phyloP scores from a whole-genome alignment of 23 red algal species.

The Rhodosorus marinus region DNA sequence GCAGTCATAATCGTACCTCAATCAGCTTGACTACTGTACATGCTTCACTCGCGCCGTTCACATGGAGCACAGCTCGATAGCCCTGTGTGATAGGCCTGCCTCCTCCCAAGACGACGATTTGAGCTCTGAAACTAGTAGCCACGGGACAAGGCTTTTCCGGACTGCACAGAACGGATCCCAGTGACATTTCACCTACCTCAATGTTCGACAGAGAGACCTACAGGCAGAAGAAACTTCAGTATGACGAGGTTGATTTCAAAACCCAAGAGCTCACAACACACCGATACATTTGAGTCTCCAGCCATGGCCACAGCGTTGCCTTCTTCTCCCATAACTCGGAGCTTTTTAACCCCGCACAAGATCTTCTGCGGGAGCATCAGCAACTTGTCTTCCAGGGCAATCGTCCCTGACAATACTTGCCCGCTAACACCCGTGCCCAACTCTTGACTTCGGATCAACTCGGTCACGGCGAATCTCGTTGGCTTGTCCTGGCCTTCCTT shows the following conservation, averaged over 20 bases:
- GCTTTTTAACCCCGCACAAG: conserved; percentile 7
- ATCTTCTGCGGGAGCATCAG: conserved; percentile 7
- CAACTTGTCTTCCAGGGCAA: conserved; percentile 24
- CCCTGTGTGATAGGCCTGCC: conserved; percentile 12
- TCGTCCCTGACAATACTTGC: conserved; percentile 18
- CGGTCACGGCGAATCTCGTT: conserved; percentile 23
- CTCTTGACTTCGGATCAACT: conserved; percentile 21
- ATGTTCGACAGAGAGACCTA: too few relatives aligned
- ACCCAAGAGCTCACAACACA: conserved; percentile 13
- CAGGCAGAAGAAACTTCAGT: too few relatives aligned
- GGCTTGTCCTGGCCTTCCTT: conserved; percentile 10
- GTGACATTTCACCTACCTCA: conserved; percentile 4
- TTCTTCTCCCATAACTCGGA: conserved; percentile 2
- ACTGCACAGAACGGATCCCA: conserved; percentile 28
- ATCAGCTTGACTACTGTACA: conserved; percentile 12
- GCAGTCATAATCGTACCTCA: too few relatives aligned
- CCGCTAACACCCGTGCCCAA: conserved; percentile 30
- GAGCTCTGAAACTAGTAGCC: conserved; percentile 10
- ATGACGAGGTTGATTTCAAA: too few relatives aligned
- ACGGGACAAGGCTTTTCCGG: conserved; percentile 9
- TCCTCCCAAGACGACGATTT: conserved; percentile 4
- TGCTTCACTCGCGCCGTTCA: conserved; percentile 24
- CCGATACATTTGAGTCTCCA: conserved; percentile 13
- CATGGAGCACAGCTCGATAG: conserved; percentile 14
- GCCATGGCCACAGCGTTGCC: conserved; percentile 17